Conservation (phyloP, 176 grass and related monocot genomes). For the Metroxylon sagu region DNA sequence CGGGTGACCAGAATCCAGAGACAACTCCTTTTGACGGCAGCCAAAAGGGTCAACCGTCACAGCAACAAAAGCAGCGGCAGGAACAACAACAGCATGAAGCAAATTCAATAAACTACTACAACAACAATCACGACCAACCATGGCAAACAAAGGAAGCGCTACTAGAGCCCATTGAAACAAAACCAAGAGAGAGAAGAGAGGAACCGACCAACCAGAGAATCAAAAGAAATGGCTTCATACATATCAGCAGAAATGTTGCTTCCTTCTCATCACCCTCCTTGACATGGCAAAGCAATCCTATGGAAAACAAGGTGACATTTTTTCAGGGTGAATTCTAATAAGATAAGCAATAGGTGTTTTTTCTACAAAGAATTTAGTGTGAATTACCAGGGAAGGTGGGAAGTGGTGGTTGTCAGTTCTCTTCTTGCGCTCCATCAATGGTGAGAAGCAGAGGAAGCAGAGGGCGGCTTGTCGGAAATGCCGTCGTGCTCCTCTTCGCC, state of each 20-base stretch:
- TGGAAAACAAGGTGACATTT: constrained; percentile 1
- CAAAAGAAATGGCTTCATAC: constrained; percentile 14
- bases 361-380: background rate
- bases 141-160: constrained; percentile 17
- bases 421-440: constrained; percentile 55
- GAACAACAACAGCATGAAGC: constrained; percentile 26
- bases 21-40: background rate
- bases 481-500: constrained; percentile 84
- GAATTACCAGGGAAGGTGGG: background rate
- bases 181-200: constrained; percentile 29
- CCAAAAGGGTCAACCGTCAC: constrained; percentile 23
- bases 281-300: constrained; percentile 17
- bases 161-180: constrained; percentile 33
- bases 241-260: background rate
- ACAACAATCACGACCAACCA: constrained; percentile 36
- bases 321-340: constrained; percentile 3
- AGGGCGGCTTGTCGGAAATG: constrained; percentile 65
- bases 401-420: constrained; percentile 19
- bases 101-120: constrained; percentile 11
- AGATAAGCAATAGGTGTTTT: background rate
- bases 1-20: too few species aligned
- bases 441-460: constrained; percentile 47
- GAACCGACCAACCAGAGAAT: constrained; percentile 32
- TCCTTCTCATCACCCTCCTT: background rate
- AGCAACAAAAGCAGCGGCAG: constrained; percentile 2